Evolutionary conservation across 768 basidiomycete genomes (phyloP).

Genomic region (Tulasnella sp.): DNA sequence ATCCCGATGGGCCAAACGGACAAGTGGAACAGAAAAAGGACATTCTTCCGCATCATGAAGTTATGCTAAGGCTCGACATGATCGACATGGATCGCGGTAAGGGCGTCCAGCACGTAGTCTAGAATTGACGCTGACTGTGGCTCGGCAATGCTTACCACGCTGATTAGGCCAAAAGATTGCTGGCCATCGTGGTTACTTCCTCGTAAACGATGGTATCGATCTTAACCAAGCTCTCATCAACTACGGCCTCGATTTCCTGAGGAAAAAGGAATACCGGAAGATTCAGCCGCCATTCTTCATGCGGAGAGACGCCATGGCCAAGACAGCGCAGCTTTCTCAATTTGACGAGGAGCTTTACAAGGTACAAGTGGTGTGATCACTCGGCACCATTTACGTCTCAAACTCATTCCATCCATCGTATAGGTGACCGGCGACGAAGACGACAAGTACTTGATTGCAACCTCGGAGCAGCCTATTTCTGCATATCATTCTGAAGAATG

Average conservation of each 20-base stretch:
- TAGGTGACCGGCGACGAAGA: constrained; percentile 85
- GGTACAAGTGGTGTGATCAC: constrained; percentile 43
- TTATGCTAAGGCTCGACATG: constrained; percentile 85
- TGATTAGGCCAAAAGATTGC: constrained; percentile 77
- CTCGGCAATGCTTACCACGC: background rate
- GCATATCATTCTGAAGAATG: constrained; percentile 94
- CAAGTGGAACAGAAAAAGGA: constrained; percentile 67
- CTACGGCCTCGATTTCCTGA: constrained; percentile 91
- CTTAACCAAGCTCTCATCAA: constrained; percentile 94
- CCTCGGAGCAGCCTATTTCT: constrained; percentile 98
- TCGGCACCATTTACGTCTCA: no score
- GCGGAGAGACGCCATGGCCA: constrained; percentile 95
- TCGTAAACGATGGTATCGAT: constrained; percentile 93
- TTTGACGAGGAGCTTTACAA: constrained; percentile 99
- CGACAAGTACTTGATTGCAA: constrained; percentile 98
- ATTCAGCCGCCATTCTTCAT: constrained; percentile 98
- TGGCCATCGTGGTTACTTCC: constrained; percentile 95
- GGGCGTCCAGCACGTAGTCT: constrained; percentile 29
- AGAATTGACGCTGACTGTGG: background rate
- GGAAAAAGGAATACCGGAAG: constrained; percentile 80
- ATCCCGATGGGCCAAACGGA: constrained; percentile 70
- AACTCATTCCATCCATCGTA: background rate
- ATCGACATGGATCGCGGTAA: constrained; percentile 96
- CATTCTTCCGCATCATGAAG: constrained; percentile 97
- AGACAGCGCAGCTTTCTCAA: constrained; percentile 96